These are phyloP conservation scores for Colletotrichum liaoningense DNA, from an alignment of 2,329 filamentous ascomycete genomes.

Conservation along the genomic window DNA sequence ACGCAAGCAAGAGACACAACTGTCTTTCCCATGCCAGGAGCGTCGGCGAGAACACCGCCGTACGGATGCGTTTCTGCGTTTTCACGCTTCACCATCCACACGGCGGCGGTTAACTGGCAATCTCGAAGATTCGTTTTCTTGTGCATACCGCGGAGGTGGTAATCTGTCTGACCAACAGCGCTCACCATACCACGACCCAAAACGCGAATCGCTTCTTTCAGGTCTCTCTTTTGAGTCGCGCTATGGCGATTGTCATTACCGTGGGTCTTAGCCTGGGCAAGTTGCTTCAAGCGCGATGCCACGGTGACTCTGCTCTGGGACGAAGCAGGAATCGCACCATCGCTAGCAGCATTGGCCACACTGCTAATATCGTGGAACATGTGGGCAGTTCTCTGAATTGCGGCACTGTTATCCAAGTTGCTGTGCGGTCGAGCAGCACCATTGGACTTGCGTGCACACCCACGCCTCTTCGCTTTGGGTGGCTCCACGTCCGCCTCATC, in stretches of 20 bases:
- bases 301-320: not conserved
- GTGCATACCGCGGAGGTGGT: constrained; percentile 58
- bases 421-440: not conserved
- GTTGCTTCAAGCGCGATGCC: not conserved
- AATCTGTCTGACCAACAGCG: constrained; percentile 46
- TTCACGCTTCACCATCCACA: constrained; percentile 67
- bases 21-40: constrained; percentile 75
- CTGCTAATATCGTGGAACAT: no score
- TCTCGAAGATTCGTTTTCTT: constrained; percentile 54
- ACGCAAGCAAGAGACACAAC: constrained; percentile 56
- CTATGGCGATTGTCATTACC: not conserved
- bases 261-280: not conserved
- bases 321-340: not conserved
- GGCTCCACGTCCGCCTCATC: not conserved
- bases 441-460: not conserved
- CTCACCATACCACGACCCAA: constrained; percentile 35
- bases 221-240: not conserved
- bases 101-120: constrained; percentile 62
- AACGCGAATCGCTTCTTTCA: not conserved
- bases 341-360: no score
- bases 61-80: constrained; percentile 45
- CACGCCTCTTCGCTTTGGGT: not conserved
- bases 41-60: constrained; percentile 70
- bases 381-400: no score
- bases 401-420: not conserved